Evolutionary conservation across 2,329 filamentous ascomycete species (phyloP).

Genomic region (Trichothecium sympodiale): DNA sequence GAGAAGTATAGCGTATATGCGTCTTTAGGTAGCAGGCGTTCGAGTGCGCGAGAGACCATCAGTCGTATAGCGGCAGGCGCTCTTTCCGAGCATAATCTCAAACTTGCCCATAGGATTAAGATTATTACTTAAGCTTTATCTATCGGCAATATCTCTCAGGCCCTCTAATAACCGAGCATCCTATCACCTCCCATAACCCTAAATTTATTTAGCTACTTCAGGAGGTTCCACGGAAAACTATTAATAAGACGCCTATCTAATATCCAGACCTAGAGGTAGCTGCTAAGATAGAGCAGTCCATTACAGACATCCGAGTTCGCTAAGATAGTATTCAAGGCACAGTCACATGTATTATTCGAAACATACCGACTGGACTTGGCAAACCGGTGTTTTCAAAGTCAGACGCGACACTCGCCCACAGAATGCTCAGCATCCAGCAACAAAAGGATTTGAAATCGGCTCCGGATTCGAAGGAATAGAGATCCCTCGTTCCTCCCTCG

Average conservation of each 20-base stretch:
- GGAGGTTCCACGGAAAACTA: too few relatives aligned
- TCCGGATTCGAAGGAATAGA: conserved; percentile 84
- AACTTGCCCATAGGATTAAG: too few relatives aligned
- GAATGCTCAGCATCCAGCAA: conserved; percentile 89
- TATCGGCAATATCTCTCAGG: conserved; percentile 51
- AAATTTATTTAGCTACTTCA: conserved; percentile 29
- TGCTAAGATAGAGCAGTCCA: conserved; percentile 64
- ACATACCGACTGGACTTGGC: conserved; percentile 73
- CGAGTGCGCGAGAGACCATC: conserved; percentile 90
- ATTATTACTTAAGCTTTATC: conserved; percentile 86
- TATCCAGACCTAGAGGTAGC: conserved; percentile 62
- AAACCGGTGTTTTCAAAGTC: conserved; percentile 95
- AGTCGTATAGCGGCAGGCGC: conserved; percentile 84
- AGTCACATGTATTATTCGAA: conserved; percentile 86
- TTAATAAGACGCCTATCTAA: conserved; percentile 77
- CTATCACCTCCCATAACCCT: conserved; percentile 1
- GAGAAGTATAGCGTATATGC: conserved; percentile 97
- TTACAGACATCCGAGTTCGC: conserved; percentile 66
- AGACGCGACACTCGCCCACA: conserved; percentile 82
- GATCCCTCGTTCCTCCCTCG: conserved; percentile 81
- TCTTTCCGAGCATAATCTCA: too few relatives aligned
- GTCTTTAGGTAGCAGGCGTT: conserved; percentile 77
- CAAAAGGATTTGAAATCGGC: conserved; percentile 92
- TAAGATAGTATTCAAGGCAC: conserved; percentile 90
- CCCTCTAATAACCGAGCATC: too few relatives aligned